Evolutionary conservation across 225 moss, liverwort and hornwort species (phyloP).

Genomic region (Neckera pumila): DNA sequence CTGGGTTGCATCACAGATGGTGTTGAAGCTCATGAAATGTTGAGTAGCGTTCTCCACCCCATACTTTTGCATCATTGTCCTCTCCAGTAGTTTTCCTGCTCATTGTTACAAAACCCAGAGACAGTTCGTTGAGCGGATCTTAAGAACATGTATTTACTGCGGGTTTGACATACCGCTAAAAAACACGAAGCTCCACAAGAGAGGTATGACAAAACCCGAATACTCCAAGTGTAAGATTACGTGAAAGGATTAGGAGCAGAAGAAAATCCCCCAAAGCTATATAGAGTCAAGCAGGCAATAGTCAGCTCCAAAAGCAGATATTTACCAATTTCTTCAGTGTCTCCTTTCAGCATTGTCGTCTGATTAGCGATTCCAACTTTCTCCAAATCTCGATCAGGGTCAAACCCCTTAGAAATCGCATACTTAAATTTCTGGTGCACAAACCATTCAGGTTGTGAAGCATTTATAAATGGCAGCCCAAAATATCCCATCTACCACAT

Average conservation of each 20-base stretch:
- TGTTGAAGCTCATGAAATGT: constrained; percentile 92
- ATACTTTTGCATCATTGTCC: constrained; percentile 71
- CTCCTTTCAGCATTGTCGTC: constrained; percentile 88
- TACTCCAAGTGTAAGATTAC: neutral
- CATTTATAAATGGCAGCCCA: neutral
- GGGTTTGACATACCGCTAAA: neutral
- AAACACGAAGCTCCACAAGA: neutral
- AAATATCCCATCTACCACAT: neutral
- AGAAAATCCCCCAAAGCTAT: neutral
- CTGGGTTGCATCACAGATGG: constrained; percentile 91
- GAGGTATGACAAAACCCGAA: neutral
- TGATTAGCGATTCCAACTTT: constrained; percentile 78
- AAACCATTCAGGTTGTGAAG: neutral
- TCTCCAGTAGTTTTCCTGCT: constrained; percentile 65
- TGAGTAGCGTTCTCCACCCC: constrained; percentile 56
- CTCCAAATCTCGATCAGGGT: constrained; percentile 65
- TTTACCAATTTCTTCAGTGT: constrained; percentile 66
- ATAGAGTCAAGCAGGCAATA: neutral
- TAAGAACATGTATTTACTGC: neutral
- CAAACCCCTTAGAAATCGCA: constrained; percentile 48
- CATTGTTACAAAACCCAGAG: neutral
- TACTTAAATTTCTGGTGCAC: constrained; percentile 54
- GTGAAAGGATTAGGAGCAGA: neutral
- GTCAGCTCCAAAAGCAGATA: neutral
- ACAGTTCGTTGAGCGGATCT: neutral